Conservation (phyloP, 306 rosid genomes). For the Prunus armeniaca region DNA sequence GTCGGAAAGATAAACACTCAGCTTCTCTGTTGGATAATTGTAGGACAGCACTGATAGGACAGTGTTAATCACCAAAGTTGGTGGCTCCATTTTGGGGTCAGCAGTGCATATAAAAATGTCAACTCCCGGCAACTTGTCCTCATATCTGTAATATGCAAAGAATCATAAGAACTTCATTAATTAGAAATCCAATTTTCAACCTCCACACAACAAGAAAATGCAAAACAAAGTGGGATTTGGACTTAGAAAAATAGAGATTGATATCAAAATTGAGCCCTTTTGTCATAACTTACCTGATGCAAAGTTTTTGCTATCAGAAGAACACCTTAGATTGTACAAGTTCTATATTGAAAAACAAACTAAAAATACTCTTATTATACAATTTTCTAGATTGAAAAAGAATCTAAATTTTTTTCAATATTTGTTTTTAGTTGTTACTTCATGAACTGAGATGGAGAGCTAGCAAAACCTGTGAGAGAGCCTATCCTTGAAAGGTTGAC, state of each 20-base stretch:
- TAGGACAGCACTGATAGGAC: slow-evolving; percentile 51
- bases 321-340: too few species aligned
- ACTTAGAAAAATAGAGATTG: background rate
- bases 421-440: background rate
- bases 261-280: too few species aligned
- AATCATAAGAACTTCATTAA: background rate
- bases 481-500: slow-evolving; percentile 35
- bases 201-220: background rate
- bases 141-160: slow-evolving; percentile 32
- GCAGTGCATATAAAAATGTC: slow-evolving; percentile 80
- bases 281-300: too few species aligned
- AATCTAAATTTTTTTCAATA: too few species aligned
- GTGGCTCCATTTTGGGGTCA: slow-evolving; percentile 68
- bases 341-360: too few species aligned
- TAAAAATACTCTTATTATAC: too few species aligned
- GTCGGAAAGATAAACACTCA: slow-evolving; percentile 62
- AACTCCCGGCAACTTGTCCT: slow-evolving; percentile 40
- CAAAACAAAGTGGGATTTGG: background rate
- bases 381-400: too few species aligned
- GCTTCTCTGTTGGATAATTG: slow-evolving; percentile 54
- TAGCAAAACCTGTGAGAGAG: slow-evolving; percentile 43
- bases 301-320: too few species aligned
- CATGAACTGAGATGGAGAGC: background rate
- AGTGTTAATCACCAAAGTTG: slow-evolving; percentile 61
- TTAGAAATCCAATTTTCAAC: too few species aligned